Base-by-base conservation (phyloP, 2,329 filamentous ascomycete species). In the Trichoderma semiorbis region DNA sequence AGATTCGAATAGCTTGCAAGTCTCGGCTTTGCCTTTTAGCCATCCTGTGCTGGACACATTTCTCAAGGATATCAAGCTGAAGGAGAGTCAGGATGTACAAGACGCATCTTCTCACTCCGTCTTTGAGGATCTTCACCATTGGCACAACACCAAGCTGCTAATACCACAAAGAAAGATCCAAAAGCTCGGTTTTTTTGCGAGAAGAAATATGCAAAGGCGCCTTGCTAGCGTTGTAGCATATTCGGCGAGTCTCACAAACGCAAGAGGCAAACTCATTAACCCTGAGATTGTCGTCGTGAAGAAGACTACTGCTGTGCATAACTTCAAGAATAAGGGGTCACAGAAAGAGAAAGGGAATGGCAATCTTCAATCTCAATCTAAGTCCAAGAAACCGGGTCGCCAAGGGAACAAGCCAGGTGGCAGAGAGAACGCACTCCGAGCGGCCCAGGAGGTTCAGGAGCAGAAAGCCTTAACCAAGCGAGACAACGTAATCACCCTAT, bases 201-300 rank as follows among this genome's bases (percentile, higher is more conserved):
- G 79, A 67, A 82, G 82, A 68, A 89, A 91, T 30, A 30, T 30
- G 58, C 91, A 94, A 75, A 84, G 83, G 66, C 90, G 89, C 76
- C 91, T 92, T 87, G 85, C 87, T 1, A 90, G 92, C 72, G 92
- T 92, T 80, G 85, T 86, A 32, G 83, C 85, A 1, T 94, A 94
- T 77, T 90, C 92, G 2, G 90, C 89, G 14, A 93, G 90, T 79
- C 83, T 94, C 61, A 92, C 90, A 0, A 91, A 90, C 71, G 84
- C 88, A 0, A 83, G 85, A 2, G 91, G 90, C 3, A 92, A 89
- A 74, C 83, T 82, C 3, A 84, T 93, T 6, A 84, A 91, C 28
- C 90, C 90, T 0, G 90, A 93, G 77, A 88, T 84, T 5, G 87
- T 93, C 63, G 86, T 67, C 1, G 84, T 87, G 24, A 72, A 76